A percentile compares a stretch with the other conserved stretches of the same genome.
Conservation (phyloP, 2,329 filamentous ascomycete species). For the Fusarium hainanense region DNA sequence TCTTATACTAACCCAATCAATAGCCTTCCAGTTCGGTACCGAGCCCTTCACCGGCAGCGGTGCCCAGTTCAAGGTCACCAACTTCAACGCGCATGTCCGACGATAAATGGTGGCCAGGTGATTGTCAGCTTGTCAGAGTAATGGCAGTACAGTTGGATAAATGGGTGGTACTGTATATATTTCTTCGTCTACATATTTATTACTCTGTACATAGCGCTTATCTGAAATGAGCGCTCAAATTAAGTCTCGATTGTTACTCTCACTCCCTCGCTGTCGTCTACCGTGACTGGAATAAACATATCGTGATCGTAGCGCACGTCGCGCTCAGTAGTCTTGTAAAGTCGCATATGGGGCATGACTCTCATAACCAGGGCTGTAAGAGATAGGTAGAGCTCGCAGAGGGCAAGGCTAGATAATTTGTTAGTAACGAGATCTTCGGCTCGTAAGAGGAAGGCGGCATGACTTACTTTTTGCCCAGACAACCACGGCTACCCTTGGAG, state of each 20-base stretch:
- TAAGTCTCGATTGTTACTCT: slow-evolving; percentile 12
- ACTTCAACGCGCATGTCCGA: slow-evolving; percentile 15
- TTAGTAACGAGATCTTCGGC: neutral
- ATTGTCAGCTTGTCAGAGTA: neutral
- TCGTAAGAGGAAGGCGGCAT: fast-evolving
- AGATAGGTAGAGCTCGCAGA: slow-evolving; percentile 21
- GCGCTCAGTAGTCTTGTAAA: slow-evolving; percentile 9
- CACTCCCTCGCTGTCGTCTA: slow-evolving; percentile 3
- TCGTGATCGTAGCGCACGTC: slow-evolving; percentile 24
- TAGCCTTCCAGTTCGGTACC: slow-evolving; percentile 18
- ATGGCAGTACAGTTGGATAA: neutral
- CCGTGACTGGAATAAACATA: slow-evolving; percentile 17
- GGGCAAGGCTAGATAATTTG: neutral
- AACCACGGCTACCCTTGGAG: slow-evolving; percentile 13
- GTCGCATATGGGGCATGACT: slow-evolving; percentile 16
- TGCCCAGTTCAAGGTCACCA: slow-evolving; percentile 14
- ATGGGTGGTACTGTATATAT: neutral
- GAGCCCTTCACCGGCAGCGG: slow-evolving; percentile 16
- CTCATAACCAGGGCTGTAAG: slow-evolving; percentile 8
- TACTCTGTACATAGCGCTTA: neutral
- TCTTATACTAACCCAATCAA: neutral
- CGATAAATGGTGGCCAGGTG: neutral
- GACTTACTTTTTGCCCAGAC: slow-evolving; percentile 26
- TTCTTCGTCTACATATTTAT: slow-evolving; percentile 13
- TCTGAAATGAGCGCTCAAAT: neutral